Evolutionary conservation across 176 grass and related monocot genomes (phyloP).

Genomic region (Dendrocalamus sinicus): DNA sequence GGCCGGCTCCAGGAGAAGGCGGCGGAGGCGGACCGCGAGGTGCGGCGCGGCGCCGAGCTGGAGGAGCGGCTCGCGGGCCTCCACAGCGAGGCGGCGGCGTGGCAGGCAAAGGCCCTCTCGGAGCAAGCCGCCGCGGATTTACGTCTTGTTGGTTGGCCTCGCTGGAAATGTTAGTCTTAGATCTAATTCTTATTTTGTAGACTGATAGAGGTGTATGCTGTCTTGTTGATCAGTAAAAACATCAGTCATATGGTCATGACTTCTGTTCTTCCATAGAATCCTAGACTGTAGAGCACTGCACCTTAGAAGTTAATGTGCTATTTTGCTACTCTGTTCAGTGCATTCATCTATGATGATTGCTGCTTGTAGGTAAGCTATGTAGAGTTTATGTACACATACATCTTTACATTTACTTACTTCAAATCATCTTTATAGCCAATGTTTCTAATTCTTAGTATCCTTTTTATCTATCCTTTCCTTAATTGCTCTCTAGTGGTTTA

Average conservation of each 20-base stretch:
- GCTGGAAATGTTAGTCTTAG: neutral
- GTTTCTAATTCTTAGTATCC: slow-evolving; percentile 13
- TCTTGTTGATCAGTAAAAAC: slow-evolving; percentile 17
- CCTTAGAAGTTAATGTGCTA: neutral
- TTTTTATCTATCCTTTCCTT: slow-evolving; percentile 23
- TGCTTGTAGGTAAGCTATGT: neutral
- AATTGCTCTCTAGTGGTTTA: slow-evolving; percentile 10
- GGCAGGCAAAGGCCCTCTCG: too few relatives aligned
- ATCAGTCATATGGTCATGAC: neutral
- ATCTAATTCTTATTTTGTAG: neutral
- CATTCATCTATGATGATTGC: neutral
- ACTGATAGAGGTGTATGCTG: neutral
- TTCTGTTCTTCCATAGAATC: neutral
- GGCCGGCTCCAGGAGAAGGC: too few relatives aligned
- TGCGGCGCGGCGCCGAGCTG: too few relatives aligned
- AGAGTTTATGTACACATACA: neutral
- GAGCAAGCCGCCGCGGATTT: too few relatives aligned
- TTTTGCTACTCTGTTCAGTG: neutral
- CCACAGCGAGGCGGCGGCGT: too few relatives aligned
- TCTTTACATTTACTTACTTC: neutral
- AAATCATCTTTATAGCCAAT: neutral
- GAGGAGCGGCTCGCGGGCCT: too few relatives aligned
- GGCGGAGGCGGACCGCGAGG: too few relatives aligned
- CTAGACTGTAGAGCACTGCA: neutral
- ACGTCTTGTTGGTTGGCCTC: neutral